Evolutionary conservation across 768 basidiomycete species (phyloP).

Genomic region (Chalciporus sphaerocephalus): DNA sequence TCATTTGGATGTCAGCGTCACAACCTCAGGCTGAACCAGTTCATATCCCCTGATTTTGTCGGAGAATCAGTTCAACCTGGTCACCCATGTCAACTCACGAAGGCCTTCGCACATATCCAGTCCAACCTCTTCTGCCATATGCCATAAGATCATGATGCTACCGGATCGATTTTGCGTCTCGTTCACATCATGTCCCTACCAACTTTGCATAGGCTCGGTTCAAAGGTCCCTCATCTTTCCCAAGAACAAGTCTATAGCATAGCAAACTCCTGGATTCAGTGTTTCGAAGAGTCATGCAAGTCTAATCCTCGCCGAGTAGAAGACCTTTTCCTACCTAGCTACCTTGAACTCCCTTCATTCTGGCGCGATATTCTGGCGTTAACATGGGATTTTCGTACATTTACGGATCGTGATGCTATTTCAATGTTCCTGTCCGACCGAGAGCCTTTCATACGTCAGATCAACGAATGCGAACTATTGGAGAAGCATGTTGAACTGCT

Average conservation of each 20-base stretch:
- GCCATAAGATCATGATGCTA: no score
- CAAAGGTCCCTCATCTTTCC: background rate
- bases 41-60: no score
- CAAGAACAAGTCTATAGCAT: background rate
- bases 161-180: background rate
- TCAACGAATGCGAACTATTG: constrained; percentile 1
- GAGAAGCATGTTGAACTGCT: constrained; percentile 12
- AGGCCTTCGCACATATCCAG: no score
- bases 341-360: background rate
- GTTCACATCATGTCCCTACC: constrained; percentile 2
- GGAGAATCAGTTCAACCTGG: no score
- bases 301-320: background rate
- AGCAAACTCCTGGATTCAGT: constrained; percentile 2
- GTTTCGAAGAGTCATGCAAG: constrained; percentile 1
- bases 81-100: no score
- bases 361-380: constrained; percentile 27
- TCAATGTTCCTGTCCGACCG: constrained; percentile 32
- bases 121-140: no score
- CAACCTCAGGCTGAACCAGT: no score
- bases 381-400: constrained; percentile 51
- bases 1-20: no score
- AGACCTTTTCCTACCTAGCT: background rate
- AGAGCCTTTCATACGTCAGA: constrained; percentile 16
- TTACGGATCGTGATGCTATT: constrained; percentile 35
- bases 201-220: background rate